These are phyloP conservation scores for Dissoconium aciculare DNA, from an alignment of 2,329 filamentous ascomycete genomes.

Conservation along the genomic window DNA sequence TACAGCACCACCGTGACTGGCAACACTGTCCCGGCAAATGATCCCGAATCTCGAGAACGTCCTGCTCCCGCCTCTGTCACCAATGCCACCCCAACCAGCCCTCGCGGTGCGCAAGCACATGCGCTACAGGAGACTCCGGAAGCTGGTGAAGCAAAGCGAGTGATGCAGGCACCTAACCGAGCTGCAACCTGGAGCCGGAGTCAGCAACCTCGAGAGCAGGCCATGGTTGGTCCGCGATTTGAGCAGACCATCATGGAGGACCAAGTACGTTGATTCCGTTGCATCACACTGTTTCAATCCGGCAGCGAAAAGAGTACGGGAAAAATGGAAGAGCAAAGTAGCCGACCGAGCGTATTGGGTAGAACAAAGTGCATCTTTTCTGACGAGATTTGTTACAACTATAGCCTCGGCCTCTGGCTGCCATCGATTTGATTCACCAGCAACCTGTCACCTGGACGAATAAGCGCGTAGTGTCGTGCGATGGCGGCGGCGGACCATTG, in stretches of 20 bases:
- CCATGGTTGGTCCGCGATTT: slow-evolving; percentile 88
- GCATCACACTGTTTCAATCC: too few relatives aligned
- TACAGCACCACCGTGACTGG: slow-evolving; percentile 20
- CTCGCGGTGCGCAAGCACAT: slow-evolving; percentile 35
- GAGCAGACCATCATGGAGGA: slow-evolving; percentile 89
- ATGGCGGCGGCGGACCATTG: slow-evolving; percentile 77
- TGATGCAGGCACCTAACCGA: slow-evolving; percentile 76
- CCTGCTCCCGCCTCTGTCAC: slow-evolving; percentile 40
- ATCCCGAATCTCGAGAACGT: slow-evolving; percentile 39
- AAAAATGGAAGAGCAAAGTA: background rate
- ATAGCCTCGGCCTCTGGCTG: slow-evolving; percentile 75
- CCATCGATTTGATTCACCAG: slow-evolving; percentile 92
- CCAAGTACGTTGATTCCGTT: slow-evolving; percentile 70
- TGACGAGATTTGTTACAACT: too few relatives aligned
- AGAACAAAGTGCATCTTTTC: too few relatives aligned
- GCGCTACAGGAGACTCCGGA: slow-evolving; percentile 41
- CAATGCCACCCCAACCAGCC: slow-evolving; percentile 43
- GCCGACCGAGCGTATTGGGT: background rate
- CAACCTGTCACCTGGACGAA: slow-evolving; percentile 89
- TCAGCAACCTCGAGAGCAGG: slow-evolving; percentile 64
- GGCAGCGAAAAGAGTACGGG: too few relatives aligned
- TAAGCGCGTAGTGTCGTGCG: slow-evolving; percentile 66
- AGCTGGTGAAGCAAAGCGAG: slow-evolving; percentile 41
- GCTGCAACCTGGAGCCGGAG: slow-evolving; percentile 66
- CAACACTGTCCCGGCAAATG: slow-evolving; percentile 46